Evolutionary conservation across 306 rosid genomes (phyloP).

Genomic region (Lotus japonicus): DNA sequence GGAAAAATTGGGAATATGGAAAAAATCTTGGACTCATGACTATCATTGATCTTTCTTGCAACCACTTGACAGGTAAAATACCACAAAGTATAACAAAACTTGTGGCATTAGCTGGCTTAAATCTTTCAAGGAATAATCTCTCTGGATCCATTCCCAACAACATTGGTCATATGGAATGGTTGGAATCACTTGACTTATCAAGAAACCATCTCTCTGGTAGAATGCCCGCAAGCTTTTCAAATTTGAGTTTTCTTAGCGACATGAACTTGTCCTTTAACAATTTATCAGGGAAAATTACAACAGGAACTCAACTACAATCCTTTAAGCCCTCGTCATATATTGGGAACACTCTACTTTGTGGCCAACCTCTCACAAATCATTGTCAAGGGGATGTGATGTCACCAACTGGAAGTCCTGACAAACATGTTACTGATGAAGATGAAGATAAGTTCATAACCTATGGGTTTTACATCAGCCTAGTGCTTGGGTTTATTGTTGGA

Average conservation of each 20-base stretch:
- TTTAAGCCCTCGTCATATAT: neutral
- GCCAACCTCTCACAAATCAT: neutral
- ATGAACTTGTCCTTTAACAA: neutral
- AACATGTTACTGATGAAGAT: too few species aligned
- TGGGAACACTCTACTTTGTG: constrained; percentile 30
- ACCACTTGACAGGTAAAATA: constrained; percentile 18
- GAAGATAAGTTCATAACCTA: neutral
- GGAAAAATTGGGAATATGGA: constrained; percentile 13
- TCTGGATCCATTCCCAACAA: constrained; percentile 22
- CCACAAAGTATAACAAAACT: constrained; percentile 14
- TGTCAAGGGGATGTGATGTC: neutral
- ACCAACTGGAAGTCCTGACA: neutral
- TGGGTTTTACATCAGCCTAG: neutral
- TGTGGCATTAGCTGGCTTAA: neutral
- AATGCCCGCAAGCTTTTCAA: neutral
- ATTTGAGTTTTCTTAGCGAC: neutral
- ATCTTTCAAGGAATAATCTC: constrained; percentile 19
- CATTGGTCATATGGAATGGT: constrained; percentile 16
- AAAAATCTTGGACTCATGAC: constrained; percentile 12
- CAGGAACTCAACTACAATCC: neutral
- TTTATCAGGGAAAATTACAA: neutral
- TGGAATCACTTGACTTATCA: constrained; percentile 32
- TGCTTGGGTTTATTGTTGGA: constrained; percentile 10
- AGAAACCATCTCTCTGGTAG: neutral
- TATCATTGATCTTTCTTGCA: constrained; percentile 24